Evolutionary conservation across 306 rosid species (phyloP), one percentile per base, ranked within the genome.

Genomic region (Neltuma alba): DNA sequence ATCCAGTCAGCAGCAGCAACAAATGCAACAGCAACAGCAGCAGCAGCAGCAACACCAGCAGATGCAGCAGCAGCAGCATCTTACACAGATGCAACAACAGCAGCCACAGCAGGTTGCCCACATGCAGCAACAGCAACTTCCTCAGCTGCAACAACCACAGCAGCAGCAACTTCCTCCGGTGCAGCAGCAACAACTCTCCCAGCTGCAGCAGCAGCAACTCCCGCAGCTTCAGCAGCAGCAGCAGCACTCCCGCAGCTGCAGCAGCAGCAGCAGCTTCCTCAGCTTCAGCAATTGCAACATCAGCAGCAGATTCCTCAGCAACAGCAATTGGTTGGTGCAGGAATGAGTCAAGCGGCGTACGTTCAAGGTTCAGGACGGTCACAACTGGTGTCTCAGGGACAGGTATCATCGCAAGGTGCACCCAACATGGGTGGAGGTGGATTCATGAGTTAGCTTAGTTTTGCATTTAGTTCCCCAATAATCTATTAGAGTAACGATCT

Each of bases 301-400:
- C 93, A 89, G 36, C 92, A 84, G 25, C 91, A 87, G 48, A 82
- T 76, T 34, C 89, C 81, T 20, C 93, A 83, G 81, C 97, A 90
- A 82, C 98, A 89, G 58, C 97, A 93, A 85, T 88, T 95, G 92
- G 97, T 88, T 64, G 89, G 93, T 9, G 54, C 88, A 1, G 98
- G 98, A 69, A 91, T 95, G 81, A 79, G 92, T 79, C 98, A 92
- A 74, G 75, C 84, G 68, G 70, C 85, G 16, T 91, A 95, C 57
- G 92, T 86, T 80, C 99, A 93, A 89, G 98, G 97, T 65, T 85
- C 91, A 6, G 94, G 92, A 21, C 79, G 98, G 75, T 81, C 97
- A 2, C 99, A 95, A 23, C 30, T 92, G 86, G 94, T 92, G 77
- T 76, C 98, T 14, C 97, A 90, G 70, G 98, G 94, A 72, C 98